phyloP scores from a whole-genome alignment of 306 rosid species.

The Begonia loranthoides region DNA sequence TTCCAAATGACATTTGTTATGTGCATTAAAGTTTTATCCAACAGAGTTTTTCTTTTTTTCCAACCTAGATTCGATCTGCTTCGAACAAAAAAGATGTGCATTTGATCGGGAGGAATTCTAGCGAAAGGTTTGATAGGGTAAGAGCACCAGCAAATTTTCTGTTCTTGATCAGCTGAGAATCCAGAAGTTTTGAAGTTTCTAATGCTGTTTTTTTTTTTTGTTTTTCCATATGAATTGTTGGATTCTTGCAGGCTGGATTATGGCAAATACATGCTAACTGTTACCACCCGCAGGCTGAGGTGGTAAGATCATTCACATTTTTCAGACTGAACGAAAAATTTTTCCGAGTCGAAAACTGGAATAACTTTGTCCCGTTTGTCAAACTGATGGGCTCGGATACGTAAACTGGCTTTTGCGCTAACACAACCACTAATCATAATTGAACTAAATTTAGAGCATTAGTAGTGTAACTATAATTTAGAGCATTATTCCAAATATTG shows the following conservation, averaged over 20 bases:
- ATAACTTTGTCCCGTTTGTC: slow-evolving; percentile 22
- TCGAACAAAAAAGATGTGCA: slow-evolving; percentile 15
- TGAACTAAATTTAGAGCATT: neutral
- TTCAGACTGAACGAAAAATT: slow-evolving; percentile 18
- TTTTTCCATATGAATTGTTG: no score
- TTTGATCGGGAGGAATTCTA: slow-evolving; percentile 23
- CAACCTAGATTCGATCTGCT: slow-evolving; percentile 13
- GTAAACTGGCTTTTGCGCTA: neutral
- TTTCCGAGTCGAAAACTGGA: slow-evolving; percentile 24
- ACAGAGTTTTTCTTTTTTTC: neutral
- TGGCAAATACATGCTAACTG: slow-evolving; percentile 25
- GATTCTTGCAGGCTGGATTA: slow-evolving; percentile 20
- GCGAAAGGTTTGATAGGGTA: slow-evolving; percentile 23
- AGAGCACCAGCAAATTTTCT: neutral
- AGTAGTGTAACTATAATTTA: neutral
- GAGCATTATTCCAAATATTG: no score
- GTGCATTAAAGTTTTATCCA: no score
- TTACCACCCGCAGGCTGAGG: slow-evolving; percentile 17
- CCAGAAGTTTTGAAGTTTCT: no score
- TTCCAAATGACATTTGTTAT: no score
- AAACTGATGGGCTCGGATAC: slow-evolving; percentile 13
- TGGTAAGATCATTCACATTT: slow-evolving; percentile 21
- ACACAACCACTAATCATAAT: neutral
- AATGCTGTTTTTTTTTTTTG: no score
- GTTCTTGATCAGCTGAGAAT: neutral